These are phyloP conservation scores for Ustilaginoidea virens DNA, from an alignment of 2,329 filamentous ascomycete species.

Conservation along the genomic window DNA sequence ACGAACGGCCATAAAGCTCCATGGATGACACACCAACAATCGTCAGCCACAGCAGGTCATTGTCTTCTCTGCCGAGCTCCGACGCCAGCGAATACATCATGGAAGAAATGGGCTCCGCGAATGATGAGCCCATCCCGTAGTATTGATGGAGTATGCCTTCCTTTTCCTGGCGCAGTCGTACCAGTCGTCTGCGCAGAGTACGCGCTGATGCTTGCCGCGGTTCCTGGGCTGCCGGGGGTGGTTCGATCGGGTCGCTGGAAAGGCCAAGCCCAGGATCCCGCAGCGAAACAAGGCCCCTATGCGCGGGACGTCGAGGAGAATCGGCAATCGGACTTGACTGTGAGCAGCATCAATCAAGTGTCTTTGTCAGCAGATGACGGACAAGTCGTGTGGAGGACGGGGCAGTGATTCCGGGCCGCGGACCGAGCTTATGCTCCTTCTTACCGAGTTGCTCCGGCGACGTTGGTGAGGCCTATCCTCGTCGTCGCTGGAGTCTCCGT, in stretches of 20 bases:
- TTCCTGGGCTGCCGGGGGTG: slow-evolving; percentile 42
- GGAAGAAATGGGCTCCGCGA: slow-evolving; percentile 87
- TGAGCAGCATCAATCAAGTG: too few relatives aligned
- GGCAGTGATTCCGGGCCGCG: too few relatives aligned
- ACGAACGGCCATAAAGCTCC: slow-evolving; percentile 78
- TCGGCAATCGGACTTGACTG: slow-evolving; percentile 52
- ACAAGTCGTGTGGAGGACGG: neutral
- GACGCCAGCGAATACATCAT: slow-evolving; percentile 90
- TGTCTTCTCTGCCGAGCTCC: slow-evolving; percentile 90
- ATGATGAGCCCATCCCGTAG: slow-evolving; percentile 76
- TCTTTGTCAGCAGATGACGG: neutral
- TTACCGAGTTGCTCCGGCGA: slow-evolving; percentile 75
- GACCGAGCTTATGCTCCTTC: too few relatives aligned
- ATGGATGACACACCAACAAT: slow-evolving; percentile 93
- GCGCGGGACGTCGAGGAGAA: slow-evolving; percentile 45
- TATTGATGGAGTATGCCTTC: slow-evolving; percentile 65
- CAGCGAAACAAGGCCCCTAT: slow-evolving; percentile 43
- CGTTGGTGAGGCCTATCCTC: slow-evolving; percentile 64
- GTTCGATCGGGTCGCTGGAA: slow-evolving; percentile 33
- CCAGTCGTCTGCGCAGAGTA: slow-evolving; percentile 54
- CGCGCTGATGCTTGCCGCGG: slow-evolving; percentile 53
- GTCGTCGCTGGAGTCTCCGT: slow-evolving; percentile 57
- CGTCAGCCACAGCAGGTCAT: slow-evolving; percentile 85
- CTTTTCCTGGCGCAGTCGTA: slow-evolving; percentile 63
- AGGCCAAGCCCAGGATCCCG: slow-evolving; percentile 28